Evolutionary conservation across 495 filamentous ascomycete genomes (phyloP).

Genomic region (Penicillium parvum): DNA sequence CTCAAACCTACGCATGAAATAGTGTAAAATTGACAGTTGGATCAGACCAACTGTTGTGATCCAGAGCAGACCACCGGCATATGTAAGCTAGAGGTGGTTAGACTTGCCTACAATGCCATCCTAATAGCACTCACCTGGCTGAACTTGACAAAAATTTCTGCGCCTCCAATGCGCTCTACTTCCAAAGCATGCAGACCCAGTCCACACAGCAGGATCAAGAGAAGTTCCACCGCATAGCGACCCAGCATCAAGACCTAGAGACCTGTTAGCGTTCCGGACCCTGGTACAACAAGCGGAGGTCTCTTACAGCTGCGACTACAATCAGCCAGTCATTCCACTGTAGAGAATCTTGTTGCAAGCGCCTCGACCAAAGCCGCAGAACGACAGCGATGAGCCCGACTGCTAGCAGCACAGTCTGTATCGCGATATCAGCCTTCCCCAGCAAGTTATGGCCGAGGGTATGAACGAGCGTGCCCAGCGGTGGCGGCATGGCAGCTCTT

Average conservation of each 20-base stretch:
- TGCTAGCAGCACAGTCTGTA: slow-evolving; percentile 18
- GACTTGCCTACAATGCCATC: not conserved
- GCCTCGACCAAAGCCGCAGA: slow-evolving; percentile 22
- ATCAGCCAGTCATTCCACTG: slow-evolving; percentile 21
- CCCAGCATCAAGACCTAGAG: slow-evolving; percentile 14
- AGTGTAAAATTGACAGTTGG: slow-evolving; percentile 20
- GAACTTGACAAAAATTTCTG: slow-evolving; percentile 12
- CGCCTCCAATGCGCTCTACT: slow-evolving; percentile 11
- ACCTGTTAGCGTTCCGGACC: not conserved
- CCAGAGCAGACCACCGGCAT: slow-evolving; percentile 19
- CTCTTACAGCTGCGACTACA: slow-evolving; percentile 15
- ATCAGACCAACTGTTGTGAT: slow-evolving; percentile 10
- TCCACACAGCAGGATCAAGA: slow-evolving; percentile 16
- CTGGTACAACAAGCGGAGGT: not conserved
- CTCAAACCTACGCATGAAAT: slow-evolving; percentile 16
- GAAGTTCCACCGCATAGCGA: slow-evolving; percentile 21
- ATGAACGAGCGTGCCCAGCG: slow-evolving; percentile 9
- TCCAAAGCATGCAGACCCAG: slow-evolving; percentile 18
- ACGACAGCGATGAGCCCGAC: slow-evolving; percentile 10
- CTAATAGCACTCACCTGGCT: slow-evolving; percentile 8
- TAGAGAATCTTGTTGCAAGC: slow-evolving; percentile 5
- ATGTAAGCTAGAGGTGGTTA: slow-evolving; percentile 18
- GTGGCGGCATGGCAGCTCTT: slow-evolving; percentile 13
- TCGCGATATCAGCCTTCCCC: slow-evolving; percentile 21
- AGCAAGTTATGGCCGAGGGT: slow-evolving; percentile 23